These are phyloP conservation scores for Pseudonitzschia delicatissima DNA, from an alignment of 108 stramenopile genomes.

Conservation along the genomic window DNA sequence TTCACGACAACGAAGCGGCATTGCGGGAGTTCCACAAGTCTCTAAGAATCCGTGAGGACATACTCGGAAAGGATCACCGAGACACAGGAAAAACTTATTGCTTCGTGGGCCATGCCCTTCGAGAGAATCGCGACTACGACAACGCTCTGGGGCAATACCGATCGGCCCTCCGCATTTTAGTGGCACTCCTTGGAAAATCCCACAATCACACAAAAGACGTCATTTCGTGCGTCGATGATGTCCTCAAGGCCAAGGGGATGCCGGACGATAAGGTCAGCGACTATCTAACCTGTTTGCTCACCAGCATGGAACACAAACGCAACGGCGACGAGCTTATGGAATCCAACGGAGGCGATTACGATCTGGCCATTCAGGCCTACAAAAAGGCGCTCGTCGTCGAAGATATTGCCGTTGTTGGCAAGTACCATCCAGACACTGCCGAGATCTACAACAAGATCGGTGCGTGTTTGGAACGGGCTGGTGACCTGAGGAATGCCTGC, in stretches of 20 bases:
- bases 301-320: constrained; percentile 37
- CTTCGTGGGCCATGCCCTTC: constrained; percentile 39
- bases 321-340: constrained; percentile 31
- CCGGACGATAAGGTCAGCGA: constrained; percentile 22
- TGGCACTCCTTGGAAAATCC: constrained; percentile 35
- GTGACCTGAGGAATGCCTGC: constrained; percentile 30
- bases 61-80: constrained; percentile 38
- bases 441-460: constrained; percentile 42
- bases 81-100: constrained; percentile 47
- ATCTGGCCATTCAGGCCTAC: constrained; percentile 36
- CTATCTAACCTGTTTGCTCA: constrained; percentile 29
- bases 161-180: constrained; percentile 33
- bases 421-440: constrained; percentile 40
- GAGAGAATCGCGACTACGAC: constrained; percentile 35
- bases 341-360: constrained; percentile 26
- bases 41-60: constrained; percentile 34
- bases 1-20: constrained; percentile 39
- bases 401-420: constrained; percentile 20
- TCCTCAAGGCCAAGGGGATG: constrained; percentile 36
- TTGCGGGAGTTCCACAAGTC: constrained; percentile 34
- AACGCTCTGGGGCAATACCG: constrained; percentile 39
- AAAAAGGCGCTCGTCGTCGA: constrained; percentile 36
- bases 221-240: constrained; percentile 41
- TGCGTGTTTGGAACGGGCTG: constrained; percentile 22
- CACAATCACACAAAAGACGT: constrained; percentile 46